These are phyloP conservation scores for Thielaviopsis ethacetica DNA, from an alignment of 2,329 filamentous ascomycete genomes.

Conservation along the genomic window DNA sequence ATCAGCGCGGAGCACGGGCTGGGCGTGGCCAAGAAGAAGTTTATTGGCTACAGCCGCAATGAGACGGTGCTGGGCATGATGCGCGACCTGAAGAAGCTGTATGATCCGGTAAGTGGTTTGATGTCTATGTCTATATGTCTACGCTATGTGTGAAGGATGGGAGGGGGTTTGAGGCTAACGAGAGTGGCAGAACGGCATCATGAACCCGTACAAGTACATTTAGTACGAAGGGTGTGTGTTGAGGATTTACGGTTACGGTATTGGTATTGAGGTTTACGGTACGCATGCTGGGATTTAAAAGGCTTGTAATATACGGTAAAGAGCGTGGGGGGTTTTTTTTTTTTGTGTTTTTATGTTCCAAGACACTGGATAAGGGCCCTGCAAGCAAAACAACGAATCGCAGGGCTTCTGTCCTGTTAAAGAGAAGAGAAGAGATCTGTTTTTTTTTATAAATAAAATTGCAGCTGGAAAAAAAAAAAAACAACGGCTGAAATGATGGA, in stretches of 20 bases:
- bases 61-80: conserved; percentile 78
- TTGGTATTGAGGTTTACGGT: no score
- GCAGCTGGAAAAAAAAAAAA: neutral
- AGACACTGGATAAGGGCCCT: no score
- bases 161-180: neutral
- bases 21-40: conserved; percentile 89
- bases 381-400: no score
- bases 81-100: conserved; percentile 87
- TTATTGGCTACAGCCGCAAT: conserved; percentile 80
- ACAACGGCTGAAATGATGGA: no score
- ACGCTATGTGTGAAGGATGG: neutral
- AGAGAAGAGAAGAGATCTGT: no score
- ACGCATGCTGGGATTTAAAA: no score
- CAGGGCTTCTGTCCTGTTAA: neutral
- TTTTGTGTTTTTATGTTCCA: no score
- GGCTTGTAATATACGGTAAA: no score
- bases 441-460: no score
- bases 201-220: conserved; percentile 98
- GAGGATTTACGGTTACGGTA: no score
- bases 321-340: no score
- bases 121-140: neutral
- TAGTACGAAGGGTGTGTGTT: no score
- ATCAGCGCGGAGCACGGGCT: conserved; percentile 95
- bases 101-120: conserved; percentile 65
- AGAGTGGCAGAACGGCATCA: conserved; percentile 68